phyloP scores from a whole-genome alignment of 2,329 filamentous ascomycete species.

The Ramularia collo-cygni region DNA sequence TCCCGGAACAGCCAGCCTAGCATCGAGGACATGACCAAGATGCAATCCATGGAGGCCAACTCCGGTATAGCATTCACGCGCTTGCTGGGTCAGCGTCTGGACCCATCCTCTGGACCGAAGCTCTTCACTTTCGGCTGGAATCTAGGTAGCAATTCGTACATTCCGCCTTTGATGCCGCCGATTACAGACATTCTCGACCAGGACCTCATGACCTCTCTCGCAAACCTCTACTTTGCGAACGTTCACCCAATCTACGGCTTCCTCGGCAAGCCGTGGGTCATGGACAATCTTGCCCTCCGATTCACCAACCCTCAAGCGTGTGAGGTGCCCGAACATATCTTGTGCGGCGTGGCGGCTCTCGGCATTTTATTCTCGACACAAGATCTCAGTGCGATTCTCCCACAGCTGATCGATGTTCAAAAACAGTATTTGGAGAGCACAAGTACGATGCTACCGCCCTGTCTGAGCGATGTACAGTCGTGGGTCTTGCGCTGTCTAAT shows the following conservation, averaged over 20 bases:
- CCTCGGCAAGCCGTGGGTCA: constrained; percentile 29
- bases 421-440: constrained; percentile 39
- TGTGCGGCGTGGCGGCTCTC: constrained; percentile 51
- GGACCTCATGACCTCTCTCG: constrained; percentile 42
- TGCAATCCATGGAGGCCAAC: constrained; percentile 49
- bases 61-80: constrained; percentile 52
- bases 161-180: constrained; percentile 10
- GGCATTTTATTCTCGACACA: constrained; percentile 45
- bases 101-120: constrained; percentile 47
- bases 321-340: constrained; percentile 30
- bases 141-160: constrained; percentile 29
- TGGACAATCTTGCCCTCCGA: constrained; percentile 19
- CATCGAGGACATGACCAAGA: constrained; percentile 25
- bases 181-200: constrained; percentile 44
- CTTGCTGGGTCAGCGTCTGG: constrained; percentile 46
- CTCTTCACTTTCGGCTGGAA: constrained; percentile 55
- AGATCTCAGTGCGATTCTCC: constrained; percentile 12
- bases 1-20: constrained; percentile 15
- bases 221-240: constrained; percentile 46
- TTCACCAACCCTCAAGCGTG: constrained; percentile 20
- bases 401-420: constrained; percentile 32
- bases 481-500: constrained; percentile 51
- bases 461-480: constrained; percentile 37
- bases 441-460: constrained; percentile 32
- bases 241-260: constrained; percentile 50